These are phyloP conservation scores for Corymbia citriodora DNA, from an alignment of 441 rosid genomes.

Conservation along the genomic window DNA sequence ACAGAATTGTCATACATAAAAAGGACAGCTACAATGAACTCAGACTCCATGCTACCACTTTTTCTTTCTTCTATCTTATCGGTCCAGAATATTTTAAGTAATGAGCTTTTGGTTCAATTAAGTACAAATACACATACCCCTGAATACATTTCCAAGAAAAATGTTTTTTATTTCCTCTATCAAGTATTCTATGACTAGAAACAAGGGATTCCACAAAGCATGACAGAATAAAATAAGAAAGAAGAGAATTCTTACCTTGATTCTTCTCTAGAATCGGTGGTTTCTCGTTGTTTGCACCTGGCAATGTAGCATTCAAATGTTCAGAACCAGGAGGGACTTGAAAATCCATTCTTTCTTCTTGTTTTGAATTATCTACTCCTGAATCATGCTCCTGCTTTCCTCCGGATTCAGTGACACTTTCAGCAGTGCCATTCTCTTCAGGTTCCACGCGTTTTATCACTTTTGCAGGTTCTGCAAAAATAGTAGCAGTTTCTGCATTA, in stretches of 20 bases:
- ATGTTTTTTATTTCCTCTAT: not conserved
- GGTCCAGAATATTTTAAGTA: not conserved
- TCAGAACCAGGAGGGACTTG: not conserved
- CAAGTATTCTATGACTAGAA: not conserved
- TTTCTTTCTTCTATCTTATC: not conserved
- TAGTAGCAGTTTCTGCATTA: conserved; percentile 2
- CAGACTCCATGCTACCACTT: not conserved
- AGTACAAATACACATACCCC: not conserved
- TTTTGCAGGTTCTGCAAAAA: conserved; percentile 1
- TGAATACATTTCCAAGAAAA: not conserved
- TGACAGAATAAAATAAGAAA: not conserved
- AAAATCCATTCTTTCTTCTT: conserved; percentile 1
- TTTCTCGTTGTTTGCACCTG: conserved; percentile 10
- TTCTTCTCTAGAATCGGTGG: not conserved
- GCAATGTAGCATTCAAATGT: conserved; percentile 4
- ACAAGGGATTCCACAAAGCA: not conserved
- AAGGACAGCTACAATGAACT: not conserved
- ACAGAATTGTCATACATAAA: not conserved
- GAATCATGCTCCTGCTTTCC: conserved; percentile 4
- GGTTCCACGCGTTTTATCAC: conserved; percentile 1
- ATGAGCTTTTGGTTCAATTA: not conserved
- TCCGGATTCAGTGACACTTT: not conserved
- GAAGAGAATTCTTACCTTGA: conserved; percentile 12
- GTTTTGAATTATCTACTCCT: conserved; percentile 3
- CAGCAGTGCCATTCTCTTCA: conserved; percentile 2